Evolutionary conservation across 2,329 filamentous ascomycete genomes (phyloP), one percentile per base, ranked within the genome.

Genomic region (Aaosphaeria pasadenensis): DNA sequence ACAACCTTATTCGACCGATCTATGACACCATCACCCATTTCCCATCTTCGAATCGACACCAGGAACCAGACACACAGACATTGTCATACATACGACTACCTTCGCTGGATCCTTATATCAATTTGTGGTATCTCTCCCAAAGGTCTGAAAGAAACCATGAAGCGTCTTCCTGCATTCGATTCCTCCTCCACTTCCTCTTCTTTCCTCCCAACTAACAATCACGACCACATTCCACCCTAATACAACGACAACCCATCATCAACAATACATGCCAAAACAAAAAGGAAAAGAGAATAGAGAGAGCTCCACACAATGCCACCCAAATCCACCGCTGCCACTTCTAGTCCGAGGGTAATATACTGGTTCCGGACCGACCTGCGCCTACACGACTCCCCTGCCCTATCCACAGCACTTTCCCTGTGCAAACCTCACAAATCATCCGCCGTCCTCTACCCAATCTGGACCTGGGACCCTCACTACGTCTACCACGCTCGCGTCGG

Each of bases 401-500:
- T 91, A 29, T 79, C 84, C 64, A 86, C 86, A 2, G 88, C 88
- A 0, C 70, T 91, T 6, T 84, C 87, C 49, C 75, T 91, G 5
- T 82, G 79, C 17, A 24, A 24, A 24, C 17, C 17, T 24, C 17
- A 24, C 17, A 24, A 24, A 24, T 24, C 17, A 24, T 24, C 17
- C 17, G 17, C 17, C 17, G 17, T 24, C 17, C 73, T 91, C 29
- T 91, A 86, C 74, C 87, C 87, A 1, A 80, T 91, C 41, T 91
- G 88, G 77, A 89, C 85, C 1, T 91, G 87, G 86, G 87, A 90
- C 63, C 87, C 87, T 48, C 86, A 91, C 64, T 91, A 91, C 63
- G 86, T 91, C 29, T 90, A 89, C 63, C 79, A 79, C 31, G 82
- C 84, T 1, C 79, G 87, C 48, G 86, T 85, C 4, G 86, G 86